Conservation (phyloP, 495 filamentous ascomycete genomes). For the Tetracladium setigerum region DNA sequence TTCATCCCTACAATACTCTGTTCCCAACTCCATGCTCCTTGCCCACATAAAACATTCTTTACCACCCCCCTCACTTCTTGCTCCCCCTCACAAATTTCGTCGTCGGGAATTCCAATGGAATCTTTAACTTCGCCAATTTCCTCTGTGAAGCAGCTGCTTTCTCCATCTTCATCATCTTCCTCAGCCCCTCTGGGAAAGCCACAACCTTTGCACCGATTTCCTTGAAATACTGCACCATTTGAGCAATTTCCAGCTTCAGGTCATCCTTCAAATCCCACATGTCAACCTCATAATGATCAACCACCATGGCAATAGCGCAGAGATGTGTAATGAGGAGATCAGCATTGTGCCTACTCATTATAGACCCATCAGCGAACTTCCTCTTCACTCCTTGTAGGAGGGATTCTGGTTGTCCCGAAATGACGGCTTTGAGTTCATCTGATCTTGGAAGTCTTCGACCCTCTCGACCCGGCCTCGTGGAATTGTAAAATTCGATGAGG, state of each 20-base stretch:
- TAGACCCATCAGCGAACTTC: slow-evolving; percentile 57
- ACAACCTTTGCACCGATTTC: slow-evolving; percentile 71
- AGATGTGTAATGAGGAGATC: slow-evolving; percentile 62
- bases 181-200: slow-evolving; percentile 40
- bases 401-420: slow-evolving; percentile 47
- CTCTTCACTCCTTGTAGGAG: slow-evolving; percentile 61
- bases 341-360: slow-evolving; percentile 52
- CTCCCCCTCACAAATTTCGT: slow-evolving; percentile 9
- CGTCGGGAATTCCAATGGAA: slow-evolving; percentile 82
- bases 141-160: slow-evolving; percentile 54
- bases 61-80: background rate
- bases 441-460: slow-evolving; percentile 31
- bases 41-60: background rate
- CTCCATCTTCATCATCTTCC: slow-evolving; percentile 37
- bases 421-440: slow-evolving; percentile 39
- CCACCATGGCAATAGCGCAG: slow-evolving; percentile 57
- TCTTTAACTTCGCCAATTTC: slow-evolving; percentile 57
- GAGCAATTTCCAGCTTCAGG: slow-evolving; percentile 61
- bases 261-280: slow-evolving; percentile 70
- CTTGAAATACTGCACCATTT: slow-evolving; percentile 60
- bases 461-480: slow-evolving; percentile 27
- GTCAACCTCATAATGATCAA: slow-evolving; percentile 75
- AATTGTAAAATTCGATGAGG: slow-evolving; percentile 52
- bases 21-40: background rate
- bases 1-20: too few species aligned